Evolutionary conservation across 768 basidiomycete genomes (phyloP).

Genomic region (Trametes cingulata): DNA sequence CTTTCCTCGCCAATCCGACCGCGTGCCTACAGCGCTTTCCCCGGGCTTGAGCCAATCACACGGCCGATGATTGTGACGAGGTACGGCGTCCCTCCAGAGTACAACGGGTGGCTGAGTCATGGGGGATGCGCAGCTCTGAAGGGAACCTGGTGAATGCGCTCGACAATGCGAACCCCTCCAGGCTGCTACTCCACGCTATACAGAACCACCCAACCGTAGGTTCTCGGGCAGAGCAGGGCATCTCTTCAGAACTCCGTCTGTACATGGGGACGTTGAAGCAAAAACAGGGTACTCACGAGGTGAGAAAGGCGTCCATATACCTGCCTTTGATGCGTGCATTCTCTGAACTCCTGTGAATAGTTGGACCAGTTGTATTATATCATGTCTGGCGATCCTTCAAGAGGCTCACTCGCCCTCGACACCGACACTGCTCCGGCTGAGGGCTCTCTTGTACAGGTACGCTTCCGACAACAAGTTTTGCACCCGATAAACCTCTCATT

Average conservation of each 20-base stretch:
- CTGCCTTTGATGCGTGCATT: no score
- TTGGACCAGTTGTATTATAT: slow-evolving; percentile 54
- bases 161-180: slow-evolving; percentile 58
- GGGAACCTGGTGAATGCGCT: slow-evolving; percentile 72
- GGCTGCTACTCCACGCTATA: slow-evolving; percentile 57
- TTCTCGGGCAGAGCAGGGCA: slow-evolving; percentile 26
- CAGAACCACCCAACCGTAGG: slow-evolving; percentile 25
- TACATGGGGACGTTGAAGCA: slow-evolving; percentile 48
- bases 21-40: slow-evolving; percentile 31
- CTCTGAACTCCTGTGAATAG: slow-evolving; percentile 32
- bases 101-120: no score
- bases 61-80: slow-evolving; percentile 52
- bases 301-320: not conserved
- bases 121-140: slow-evolving; percentile 49
- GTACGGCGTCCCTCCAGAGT: no score
- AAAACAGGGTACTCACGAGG: slow-evolving; percentile 23
- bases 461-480: slow-evolving; percentile 3
- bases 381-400: slow-evolving; percentile 70
- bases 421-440: slow-evolving; percentile 48
- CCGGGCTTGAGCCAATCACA: slow-evolving; percentile 46
- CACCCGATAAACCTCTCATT: not conserved
- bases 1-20: slow-evolving; percentile 20
- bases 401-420: slow-evolving; percentile 65
- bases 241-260: slow-evolving; percentile 55
- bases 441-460: slow-evolving; percentile 55